These are phyloP conservation scores for Themeda triandra DNA, from an alignment of 176 grass and related monocot species.

Conservation along the genomic window DNA sequence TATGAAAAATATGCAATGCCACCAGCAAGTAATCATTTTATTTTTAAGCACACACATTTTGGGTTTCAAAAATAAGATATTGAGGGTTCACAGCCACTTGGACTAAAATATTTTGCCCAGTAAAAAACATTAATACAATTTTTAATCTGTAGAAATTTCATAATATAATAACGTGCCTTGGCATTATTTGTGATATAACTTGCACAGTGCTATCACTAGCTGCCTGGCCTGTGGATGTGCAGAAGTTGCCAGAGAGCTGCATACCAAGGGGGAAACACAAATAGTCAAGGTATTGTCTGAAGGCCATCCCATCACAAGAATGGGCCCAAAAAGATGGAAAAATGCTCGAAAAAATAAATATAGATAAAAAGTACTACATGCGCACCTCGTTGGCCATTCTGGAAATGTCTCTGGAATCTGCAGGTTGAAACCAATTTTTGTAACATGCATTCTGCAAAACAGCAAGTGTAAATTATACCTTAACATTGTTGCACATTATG, in stretches of 20 bases:
- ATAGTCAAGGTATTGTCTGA: slow-evolving; percentile 25
- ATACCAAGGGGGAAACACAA: slow-evolving; percentile 24
- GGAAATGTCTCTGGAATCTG: slow-evolving; percentile 60
- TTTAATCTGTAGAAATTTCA: background rate
- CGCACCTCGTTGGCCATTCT: slow-evolving; percentile 77
- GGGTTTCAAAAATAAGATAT: background rate
- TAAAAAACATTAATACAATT: background rate
- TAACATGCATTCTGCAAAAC: slow-evolving; percentile 86
- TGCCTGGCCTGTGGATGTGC: slow-evolving; percentile 29
- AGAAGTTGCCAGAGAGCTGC: slow-evolving; percentile 77
- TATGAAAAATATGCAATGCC: background rate
- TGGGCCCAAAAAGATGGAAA: background rate
- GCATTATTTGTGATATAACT: slow-evolving; percentile 63
- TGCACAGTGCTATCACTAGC: slow-evolving; percentile 27
- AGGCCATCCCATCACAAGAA: background rate
- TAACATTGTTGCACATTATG: background rate
- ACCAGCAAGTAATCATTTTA: background rate
- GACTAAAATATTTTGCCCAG: background rate
- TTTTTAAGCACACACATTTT: background rate
- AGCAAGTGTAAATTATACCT: slow-evolving; percentile 4
- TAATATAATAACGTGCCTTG: slow-evolving; percentile 32
- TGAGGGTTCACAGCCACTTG: background rate
- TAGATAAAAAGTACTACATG: slow-evolving; percentile 20
- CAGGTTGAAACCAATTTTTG: slow-evolving; percentile 65
- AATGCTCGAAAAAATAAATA: slow-evolving; percentile 7